Conservation (phyloP, 2,329 filamentous ascomycete genomes). For the Talaromyces verruculosus region DNA sequence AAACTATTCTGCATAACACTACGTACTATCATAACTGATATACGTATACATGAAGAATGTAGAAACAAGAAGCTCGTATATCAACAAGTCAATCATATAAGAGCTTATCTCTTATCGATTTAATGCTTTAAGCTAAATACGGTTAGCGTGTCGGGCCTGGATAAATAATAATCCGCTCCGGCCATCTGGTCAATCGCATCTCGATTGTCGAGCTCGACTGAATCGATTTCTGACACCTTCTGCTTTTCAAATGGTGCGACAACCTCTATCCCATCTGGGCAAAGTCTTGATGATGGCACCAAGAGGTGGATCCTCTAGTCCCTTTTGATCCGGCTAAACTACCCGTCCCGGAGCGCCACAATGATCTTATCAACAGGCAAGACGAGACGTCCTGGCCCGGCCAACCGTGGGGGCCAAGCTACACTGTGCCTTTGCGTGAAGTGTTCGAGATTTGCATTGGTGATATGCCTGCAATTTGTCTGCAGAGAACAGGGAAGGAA, state of each 20-base stretch:
- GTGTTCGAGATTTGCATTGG: background rate
- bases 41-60: no score
- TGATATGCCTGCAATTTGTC: background rate
- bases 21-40: no score
- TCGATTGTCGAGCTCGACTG: background rate
- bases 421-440: background rate
- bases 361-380: background rate
- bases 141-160: background rate
- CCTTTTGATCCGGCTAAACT: background rate
- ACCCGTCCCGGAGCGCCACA: background rate
- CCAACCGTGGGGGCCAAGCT: conserved; percentile 1
- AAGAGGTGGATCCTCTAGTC: background rate
- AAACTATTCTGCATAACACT: no score
- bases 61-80: no score
- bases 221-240: background rate
- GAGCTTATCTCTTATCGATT: no score
- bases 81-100: no score
- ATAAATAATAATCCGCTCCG: background rate
- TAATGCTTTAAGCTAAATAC: background rate
- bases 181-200: background rate
- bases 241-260: background rate
- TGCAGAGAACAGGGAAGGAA: background rate
- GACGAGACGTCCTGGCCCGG: background rate
- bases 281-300: background rate
- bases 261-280: background rate